Evolutionary conservation across 2,329 filamentous ascomycete species (phyloP), one percentile per base, ranked within the genome.

Genomic region (Phialemonium atrogriseum): DNA sequence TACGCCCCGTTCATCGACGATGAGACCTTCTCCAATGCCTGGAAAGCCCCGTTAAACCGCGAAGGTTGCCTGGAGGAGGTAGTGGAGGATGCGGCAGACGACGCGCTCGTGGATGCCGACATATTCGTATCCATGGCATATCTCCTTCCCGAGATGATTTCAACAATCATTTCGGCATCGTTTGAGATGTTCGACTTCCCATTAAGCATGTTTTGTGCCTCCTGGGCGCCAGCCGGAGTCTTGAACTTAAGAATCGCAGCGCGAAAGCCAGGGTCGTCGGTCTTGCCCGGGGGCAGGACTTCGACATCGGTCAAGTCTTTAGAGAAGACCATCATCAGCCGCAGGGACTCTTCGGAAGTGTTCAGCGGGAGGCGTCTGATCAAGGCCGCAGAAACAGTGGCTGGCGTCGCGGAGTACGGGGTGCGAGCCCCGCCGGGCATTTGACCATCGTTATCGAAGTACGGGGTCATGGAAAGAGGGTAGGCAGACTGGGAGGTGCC

Each of bases 31-130:
- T 81, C 77, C 36, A 73, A 56, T 5, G 68, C 61, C 37, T 77
- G 71, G 46, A 81, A 84, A 4, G 68, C 62, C 12, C 67, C 70
- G 42, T 74, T 76, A 53, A 73, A 83, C 34, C 77, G 70, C 30
- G 71, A 68, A 5, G 66, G 58, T 44, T 76, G 72, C 39, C 72
- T 68, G 22, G 60, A 54, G 11, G 60, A 58, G 30, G 61, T 60
- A 29, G 60, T 60, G 12, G 62, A 62, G 3, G 68, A 66, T 5
- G 66, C 56, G 4, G 59, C 54, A 4, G 58, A 57, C 7, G 62
- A 59, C 4, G 58, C 45, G 1, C 52, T 55, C 21, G 63, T 61
- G 3, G 67, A 63, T 12, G 63, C 54, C 24, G 55, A 50, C 26
- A 52, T 49, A 5, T 41, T 28, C 12, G 40, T 36, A 20, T 78